A percentile compares a stretch with the other conserved stretches of the same genome.
phyloP scores from a whole-genome alignment of 1,284 basidiomycete genomes.

The Tilletia indica region DNA sequence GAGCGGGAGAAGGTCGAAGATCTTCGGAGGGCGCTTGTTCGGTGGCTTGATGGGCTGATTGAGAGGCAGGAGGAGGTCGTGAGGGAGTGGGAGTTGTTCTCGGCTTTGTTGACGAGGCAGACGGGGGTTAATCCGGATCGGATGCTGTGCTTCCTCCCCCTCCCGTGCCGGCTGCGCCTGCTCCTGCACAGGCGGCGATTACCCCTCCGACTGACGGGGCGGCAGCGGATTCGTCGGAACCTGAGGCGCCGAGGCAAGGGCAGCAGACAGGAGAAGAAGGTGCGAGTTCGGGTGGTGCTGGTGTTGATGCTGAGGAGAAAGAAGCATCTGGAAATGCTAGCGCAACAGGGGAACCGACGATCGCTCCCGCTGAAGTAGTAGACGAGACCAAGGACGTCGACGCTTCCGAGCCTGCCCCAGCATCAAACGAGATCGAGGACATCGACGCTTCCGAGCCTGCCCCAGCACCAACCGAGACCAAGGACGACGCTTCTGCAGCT shows the following conservation, averaged over 20 bases:
- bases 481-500: not conserved
- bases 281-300: not conserved
- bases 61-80: conserved; percentile 73
- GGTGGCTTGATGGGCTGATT: conserved; percentile 79
- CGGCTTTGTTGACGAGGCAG: conserved; percentile 40
- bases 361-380: too few relatives aligned
- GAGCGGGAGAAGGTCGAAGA: conserved; percentile 89
- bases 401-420: too few relatives aligned
- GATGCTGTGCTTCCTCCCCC: conserved; percentile 4
- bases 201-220: not conserved
- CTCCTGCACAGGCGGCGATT: conserved; percentile 5
- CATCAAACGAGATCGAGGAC: too few relatives aligned
- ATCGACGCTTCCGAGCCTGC: not conserved
- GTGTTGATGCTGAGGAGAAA: not conserved
- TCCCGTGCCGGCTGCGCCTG: not conserved
- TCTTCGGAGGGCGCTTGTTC: conserved; percentile 74
- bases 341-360: too few relatives aligned
- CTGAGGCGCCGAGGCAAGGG: not conserved
- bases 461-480: not conserved
- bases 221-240: not conserved
- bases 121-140: conserved; percentile 25
- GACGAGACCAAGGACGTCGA: too few relatives aligned
- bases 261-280: not conserved
- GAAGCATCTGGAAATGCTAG: not conserved
- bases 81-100: conserved; percentile 43